Evolutionary conservation across 1,139 yeast species (phyloP), one percentile per base, ranked within the genome.

Genomic region (Debaryomyces psychrophilus): DNA sequence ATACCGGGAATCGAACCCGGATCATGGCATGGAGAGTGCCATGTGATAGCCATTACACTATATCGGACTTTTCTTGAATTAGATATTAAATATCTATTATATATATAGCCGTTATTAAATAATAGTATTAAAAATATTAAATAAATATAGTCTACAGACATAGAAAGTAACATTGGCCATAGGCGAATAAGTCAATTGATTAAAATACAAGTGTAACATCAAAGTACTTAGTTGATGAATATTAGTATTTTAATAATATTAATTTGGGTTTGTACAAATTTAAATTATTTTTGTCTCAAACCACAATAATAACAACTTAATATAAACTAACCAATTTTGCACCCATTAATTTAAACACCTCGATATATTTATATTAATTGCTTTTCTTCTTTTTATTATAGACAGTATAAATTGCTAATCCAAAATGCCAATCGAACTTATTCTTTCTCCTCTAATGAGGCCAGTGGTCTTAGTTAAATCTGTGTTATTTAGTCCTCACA

Each of bases 381-480:
- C 20, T 17, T 35, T 25, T 27, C 28, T 36, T 15, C 17, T 29
- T 36, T 17, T 33, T n/a, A 15, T 39, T 22, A 31, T 25, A 11
- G 8, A 23, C 27, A 27, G 12, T 23, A 20, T 20, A 18, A 40
- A 8, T 29, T 40, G 41, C 41, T 40, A 31, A 40, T 40, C 9
- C 25, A 47, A 20, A 41, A 81, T 82, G 86, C 86, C 86, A 35
- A 68, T 82, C 49, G 87, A 82, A 62, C 73, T 82, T 39, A 52
- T 80, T 43, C 69, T 82, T 52, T 71, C 83, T 31, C 87, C 87
- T 20, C 46, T 82, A 23, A 76, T 81, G 83, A 69, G 83, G 53
- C 86, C 87, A 8, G 68, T 79, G 47, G 81, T 81, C 41, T 57
- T 71, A 54, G 83, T 82, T 46, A 79, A 80, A 56, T 73, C 86